phyloP scores from a whole-genome alignment of 495 filamentous ascomycete species.

The Xeromyces bisporus region DNA sequence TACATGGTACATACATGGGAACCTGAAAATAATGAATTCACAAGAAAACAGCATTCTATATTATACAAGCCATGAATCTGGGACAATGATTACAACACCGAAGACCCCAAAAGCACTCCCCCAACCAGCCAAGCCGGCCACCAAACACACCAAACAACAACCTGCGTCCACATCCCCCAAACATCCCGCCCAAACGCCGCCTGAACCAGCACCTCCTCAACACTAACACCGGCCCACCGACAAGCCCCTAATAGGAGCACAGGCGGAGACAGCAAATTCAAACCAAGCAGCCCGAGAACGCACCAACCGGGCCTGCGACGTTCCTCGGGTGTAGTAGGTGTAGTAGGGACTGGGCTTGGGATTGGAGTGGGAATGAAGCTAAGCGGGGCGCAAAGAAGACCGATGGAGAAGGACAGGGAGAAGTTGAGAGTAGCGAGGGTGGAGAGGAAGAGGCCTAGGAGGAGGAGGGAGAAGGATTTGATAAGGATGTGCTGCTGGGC shows the following conservation, averaged over 20 bases:
- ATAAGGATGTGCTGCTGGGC: constrained; percentile 57
- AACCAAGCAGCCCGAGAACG: constrained; percentile 16
- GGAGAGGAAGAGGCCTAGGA: constrained; percentile 79
- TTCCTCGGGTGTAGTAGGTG: too few relatives aligned
- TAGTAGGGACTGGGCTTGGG: constrained; percentile 9
- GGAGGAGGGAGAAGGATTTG: constrained; percentile 79
- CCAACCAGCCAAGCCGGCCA: constrained; percentile 88
- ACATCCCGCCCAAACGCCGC: constrained; percentile 85
- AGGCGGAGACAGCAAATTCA: constrained; percentile 49
- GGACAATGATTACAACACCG: constrained; percentile 12
- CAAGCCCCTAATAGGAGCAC: constrained; percentile 39
- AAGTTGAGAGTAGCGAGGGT: constrained; percentile 94
- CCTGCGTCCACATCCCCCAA: constrained; percentile 73
- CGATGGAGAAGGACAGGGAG: constrained; percentile 73
- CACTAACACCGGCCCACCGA: constrained; percentile 28
- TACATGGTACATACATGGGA: too few relatives aligned
- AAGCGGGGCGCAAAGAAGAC: constrained; percentile 58
- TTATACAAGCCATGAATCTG: too few relatives aligned
- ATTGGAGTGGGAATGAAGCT: constrained; percentile 50
- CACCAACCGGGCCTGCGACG: too few relatives aligned
- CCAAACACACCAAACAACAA: constrained; percentile 95
- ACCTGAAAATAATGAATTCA: too few relatives aligned
- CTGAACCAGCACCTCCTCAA: constrained; percentile 46
- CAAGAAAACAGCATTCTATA: too few relatives aligned
- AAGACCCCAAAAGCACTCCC: constrained; percentile 30